These are phyloP conservation scores for Metschnikowia bowlesiae DNA, from an alignment of 805 yeast genomes.

Conservation along the genomic window DNA sequence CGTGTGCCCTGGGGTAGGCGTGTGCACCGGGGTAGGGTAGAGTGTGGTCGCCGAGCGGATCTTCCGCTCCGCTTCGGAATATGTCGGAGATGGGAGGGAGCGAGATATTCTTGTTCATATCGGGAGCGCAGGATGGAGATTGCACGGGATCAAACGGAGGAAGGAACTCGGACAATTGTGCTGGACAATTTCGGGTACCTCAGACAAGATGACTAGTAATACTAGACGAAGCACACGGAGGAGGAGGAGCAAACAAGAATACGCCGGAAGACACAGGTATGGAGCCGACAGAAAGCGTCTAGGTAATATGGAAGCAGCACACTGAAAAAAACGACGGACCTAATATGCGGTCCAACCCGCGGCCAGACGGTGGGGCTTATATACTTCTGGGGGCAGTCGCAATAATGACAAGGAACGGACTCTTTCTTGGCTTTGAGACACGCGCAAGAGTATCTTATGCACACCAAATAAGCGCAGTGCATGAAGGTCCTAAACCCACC, in stretches of 20 bases:
- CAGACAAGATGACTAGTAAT: too few species aligned
- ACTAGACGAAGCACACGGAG: too few species aligned
- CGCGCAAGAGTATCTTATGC: constrained; percentile 5
- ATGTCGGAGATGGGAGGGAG: constrained; percentile 44
- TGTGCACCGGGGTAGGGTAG: constrained; percentile 1
- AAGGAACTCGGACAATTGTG: too few species aligned
- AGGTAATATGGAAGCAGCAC: neutral
- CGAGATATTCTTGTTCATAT: constrained; percentile 23
- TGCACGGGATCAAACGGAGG: neutral
- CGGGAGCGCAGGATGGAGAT: neutral
- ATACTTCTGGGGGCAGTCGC: neutral
- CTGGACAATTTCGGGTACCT: too few species aligned
- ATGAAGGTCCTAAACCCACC: neutral
- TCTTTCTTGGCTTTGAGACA: constrained; percentile 4
- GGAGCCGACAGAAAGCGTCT: too few species aligned
- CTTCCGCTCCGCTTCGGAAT: constrained; percentile 12
- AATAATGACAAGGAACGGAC: neutral
- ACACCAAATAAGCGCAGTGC: constrained; percentile 2
- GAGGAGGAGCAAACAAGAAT: too few species aligned
- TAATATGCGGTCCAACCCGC: too few species aligned
- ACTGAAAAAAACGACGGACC: too few species aligned
- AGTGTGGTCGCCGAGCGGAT: constrained; percentile 7
- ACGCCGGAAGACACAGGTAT: too few species aligned
- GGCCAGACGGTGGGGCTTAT: neutral
- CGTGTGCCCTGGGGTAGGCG: too few species aligned